Evolutionary conservation across 495 filamentous ascomycete species (phyloP).

Genomic region (Talaromyces proteolyticus): DNA sequence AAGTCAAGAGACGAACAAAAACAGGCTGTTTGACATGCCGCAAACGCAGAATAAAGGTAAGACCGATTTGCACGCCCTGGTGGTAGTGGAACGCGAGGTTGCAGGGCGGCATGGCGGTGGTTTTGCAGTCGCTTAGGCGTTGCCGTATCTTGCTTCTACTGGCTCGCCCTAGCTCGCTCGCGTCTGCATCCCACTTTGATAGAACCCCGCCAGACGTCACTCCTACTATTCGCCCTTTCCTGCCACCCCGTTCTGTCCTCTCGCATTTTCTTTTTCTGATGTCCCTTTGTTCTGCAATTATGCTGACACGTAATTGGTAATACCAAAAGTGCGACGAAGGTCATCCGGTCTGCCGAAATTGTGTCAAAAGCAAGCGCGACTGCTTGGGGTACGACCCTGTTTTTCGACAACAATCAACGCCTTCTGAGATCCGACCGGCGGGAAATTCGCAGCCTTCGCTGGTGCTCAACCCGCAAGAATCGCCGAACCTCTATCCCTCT

Average conservation of each 20-base stretch:
- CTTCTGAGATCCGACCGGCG: conserved; percentile 73
- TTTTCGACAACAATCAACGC: conserved; percentile 82
- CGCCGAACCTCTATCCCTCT: conserved; percentile 30
- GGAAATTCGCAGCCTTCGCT: conserved; percentile 44
- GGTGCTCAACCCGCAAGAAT: conserved; percentile 36
- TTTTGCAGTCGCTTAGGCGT: conserved; percentile 42
- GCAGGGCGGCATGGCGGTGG: no score
- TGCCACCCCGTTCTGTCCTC: conserved; percentile 11
- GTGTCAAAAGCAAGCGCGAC: conserved; percentile 95
- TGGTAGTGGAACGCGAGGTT: no score
- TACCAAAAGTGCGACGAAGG: conserved; percentile 82
- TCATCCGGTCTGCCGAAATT: conserved; percentile 93
- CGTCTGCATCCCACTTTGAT: conserved; percentile 22
- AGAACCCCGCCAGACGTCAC: conserved; percentile 29
- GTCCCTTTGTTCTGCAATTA: not conserved
- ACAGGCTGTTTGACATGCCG: conserved; percentile 96
- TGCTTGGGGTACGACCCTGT: conserved; percentile 98
- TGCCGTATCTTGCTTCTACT: no score
- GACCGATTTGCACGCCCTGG: conserved; percentile 14
- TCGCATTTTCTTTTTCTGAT: not conserved
- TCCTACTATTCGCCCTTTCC: conserved; percentile 19
- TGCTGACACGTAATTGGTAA: conserved; percentile 13
- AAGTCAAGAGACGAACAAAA: conserved; percentile 97
- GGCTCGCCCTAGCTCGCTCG: conserved; percentile 25
- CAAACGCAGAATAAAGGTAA: conserved; percentile 96